Evolutionary conservation across 1,139 yeast genomes (phyloP).

Genomic region (Debaryomyces singareniensis): DNA sequence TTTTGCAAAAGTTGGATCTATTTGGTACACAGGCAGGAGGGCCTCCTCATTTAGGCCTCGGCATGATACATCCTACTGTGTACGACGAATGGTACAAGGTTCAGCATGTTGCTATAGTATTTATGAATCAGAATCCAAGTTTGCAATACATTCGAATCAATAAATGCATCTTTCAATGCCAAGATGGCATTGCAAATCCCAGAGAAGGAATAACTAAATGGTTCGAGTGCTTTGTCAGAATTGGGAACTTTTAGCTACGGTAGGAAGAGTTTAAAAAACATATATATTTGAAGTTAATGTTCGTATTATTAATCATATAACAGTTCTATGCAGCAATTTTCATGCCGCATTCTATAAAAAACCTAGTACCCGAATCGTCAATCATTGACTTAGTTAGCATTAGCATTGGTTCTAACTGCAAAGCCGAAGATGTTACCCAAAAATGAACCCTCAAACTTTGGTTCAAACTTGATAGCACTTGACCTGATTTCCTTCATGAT

Average conservation of each 20-base stretch:
- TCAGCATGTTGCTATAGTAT: slow-evolving; percentile 44
- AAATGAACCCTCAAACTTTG: slow-evolving; percentile 38
- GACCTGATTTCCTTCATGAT: slow-evolving; percentile 44
- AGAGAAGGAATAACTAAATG: slow-evolving; percentile 37
- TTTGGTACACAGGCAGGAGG: slow-evolving; percentile 51
- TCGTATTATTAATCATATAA: too few species aligned
- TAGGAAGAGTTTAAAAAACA: too few species aligned
- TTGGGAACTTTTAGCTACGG: slow-evolving; percentile 4
- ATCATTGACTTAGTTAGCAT: background rate
- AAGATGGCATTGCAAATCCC: slow-evolving; percentile 19
- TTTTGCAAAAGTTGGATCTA: slow-evolving; percentile 34
- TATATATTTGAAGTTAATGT: too few species aligned
- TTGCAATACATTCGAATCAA: slow-evolving; percentile 42
- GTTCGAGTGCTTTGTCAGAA: slow-evolving; percentile 28
- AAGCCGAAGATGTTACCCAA: slow-evolving; percentile 41
- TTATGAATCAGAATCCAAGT: slow-evolving; percentile 17
- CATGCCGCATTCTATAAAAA: background rate
- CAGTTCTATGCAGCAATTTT: too few species aligned
- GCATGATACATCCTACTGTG: slow-evolving; percentile 47
- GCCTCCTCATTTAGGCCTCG: slow-evolving; percentile 49
- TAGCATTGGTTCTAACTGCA: slow-evolving; percentile 11
- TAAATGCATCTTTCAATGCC: slow-evolving; percentile 27
- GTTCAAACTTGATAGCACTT: slow-evolving; percentile 26
- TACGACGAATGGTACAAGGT: slow-evolving; percentile 55
- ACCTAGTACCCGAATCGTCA: background rate